Evolutionary conservation across 495 filamentous ascomycete genomes (phyloP).

Genomic region (Penicillium paradoxum): DNA sequence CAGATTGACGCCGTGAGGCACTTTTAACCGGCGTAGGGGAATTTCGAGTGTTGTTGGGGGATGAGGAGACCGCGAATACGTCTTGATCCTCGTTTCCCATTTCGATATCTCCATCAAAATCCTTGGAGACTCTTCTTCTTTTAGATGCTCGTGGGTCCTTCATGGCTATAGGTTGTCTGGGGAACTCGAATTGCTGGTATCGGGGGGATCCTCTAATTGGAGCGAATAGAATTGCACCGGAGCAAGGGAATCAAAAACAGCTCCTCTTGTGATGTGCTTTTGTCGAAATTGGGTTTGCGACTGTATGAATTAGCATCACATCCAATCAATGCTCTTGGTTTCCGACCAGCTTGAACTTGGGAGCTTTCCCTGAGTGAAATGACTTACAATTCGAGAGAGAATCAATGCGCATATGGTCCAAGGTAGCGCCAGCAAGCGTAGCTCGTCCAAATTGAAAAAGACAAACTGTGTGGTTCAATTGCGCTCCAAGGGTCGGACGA

Average conservation of each 20-base stretch:
- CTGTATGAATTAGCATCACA: neutral
- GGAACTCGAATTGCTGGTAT: neutral
- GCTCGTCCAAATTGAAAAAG: neutral
- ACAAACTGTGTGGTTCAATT: conserved; percentile 8
- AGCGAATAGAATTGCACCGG: neutral
- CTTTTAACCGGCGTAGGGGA: conserved; percentile 13
- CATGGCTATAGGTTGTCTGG: conserved; percentile 19
- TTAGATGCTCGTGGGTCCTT: conserved; percentile 39
- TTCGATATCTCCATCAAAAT: conserved; percentile 34
- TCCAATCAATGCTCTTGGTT: neutral
- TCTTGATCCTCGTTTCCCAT: conserved; percentile 26
- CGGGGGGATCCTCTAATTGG: neutral
- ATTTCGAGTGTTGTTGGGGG: conserved; percentile 13
- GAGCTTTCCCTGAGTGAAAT: neutral
- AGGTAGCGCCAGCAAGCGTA: neutral
- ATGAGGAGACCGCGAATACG: conserved; percentile 17
- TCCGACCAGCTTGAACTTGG: neutral
- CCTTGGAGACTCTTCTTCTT: conserved; percentile 38
- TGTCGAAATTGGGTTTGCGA: neutral
- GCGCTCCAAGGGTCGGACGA: neutral
- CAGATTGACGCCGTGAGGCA: conserved; percentile 27
- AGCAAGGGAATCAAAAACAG: neutral
- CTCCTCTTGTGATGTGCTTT: neutral
- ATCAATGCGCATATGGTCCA: neutral
- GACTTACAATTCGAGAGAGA: neutral